These are phyloP conservation scores for Backusella mclennaniae DNA, from an alignment of 192 early-diverging fungal species.

Conservation along the genomic window DNA sequence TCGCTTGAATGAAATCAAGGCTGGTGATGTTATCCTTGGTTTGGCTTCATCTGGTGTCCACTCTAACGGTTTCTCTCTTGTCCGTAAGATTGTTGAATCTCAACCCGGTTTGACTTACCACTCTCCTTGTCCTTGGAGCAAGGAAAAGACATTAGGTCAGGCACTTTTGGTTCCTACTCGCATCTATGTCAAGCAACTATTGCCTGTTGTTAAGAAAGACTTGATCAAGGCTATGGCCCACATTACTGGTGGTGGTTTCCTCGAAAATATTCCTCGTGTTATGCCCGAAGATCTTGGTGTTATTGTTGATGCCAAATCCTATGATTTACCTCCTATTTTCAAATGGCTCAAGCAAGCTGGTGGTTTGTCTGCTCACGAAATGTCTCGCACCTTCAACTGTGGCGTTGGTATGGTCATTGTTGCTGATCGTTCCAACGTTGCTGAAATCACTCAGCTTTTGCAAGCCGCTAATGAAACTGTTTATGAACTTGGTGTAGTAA, in stretches of 20 bases:
- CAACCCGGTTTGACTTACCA: slow-evolving; percentile 70
- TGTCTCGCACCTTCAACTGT: slow-evolving; percentile 98
- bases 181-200: slow-evolving; percentile 92
- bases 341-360: slow-evolving; percentile 90
- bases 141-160: slow-evolving; percentile 70
- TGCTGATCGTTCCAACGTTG: slow-evolving; percentile 62
- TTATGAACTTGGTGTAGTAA: slow-evolving; percentile 71
- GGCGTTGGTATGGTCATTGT: slow-evolving; percentile 98
- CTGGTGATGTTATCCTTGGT: slow-evolving; percentile 87
- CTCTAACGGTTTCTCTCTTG: slow-evolving; percentile 98
- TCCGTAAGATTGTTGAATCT: slow-evolving; percentile 82
- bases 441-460: slow-evolving; percentile 57
- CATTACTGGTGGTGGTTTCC: slow-evolving; percentile 98
- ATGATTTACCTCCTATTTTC: slow-evolving; percentile 91
- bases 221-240: slow-evolving; percentile 97
- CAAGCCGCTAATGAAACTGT: slow-evolving; percentile 61
- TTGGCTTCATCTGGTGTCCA: slow-evolving; percentile 96
- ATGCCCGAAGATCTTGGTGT: slow-evolving; percentile 84
- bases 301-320: slow-evolving; percentile 75
- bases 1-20: slow-evolving; percentile 67
- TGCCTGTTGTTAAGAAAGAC: slow-evolving; percentile 73
- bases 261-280: slow-evolving; percentile 96
- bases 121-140: slow-evolving; percentile 82
- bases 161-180: slow-evolving; percentile 91
- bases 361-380: slow-evolving; percentile 74